Evolutionary conservation across 208 protist species (phyloP).

Genomic region (Trypanosoma congolense): DNA sequence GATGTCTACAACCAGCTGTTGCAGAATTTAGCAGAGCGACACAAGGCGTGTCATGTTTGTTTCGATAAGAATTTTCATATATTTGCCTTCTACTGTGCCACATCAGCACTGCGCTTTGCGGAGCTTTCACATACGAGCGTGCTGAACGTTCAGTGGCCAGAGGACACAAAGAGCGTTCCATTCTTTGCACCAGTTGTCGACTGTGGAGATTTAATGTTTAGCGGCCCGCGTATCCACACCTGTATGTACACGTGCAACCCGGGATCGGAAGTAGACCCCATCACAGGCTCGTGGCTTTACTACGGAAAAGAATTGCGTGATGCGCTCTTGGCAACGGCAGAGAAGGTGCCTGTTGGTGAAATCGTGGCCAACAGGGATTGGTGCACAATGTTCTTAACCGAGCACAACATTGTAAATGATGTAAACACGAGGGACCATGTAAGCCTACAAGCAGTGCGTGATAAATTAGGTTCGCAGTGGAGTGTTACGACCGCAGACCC

Average conservation of each 20-base stretch:
- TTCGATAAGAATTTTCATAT: constrained; percentile 46
- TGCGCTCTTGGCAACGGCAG: constrained; percentile 43
- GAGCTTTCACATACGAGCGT: constrained; percentile 66
- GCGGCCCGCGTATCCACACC: constrained; percentile 79
- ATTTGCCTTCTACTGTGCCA: constrained; percentile 70
- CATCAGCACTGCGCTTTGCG: constrained; percentile 59
- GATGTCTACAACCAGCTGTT: constrained; percentile 65
- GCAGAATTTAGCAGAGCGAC: constrained; percentile 26
- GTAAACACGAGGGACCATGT: not conserved
- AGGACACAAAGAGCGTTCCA: constrained; percentile 23
- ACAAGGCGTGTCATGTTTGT: constrained; percentile 51
- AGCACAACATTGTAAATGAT: constrained; percentile 31
- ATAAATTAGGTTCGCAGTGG: constrained; percentile 49
- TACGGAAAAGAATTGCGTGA: constrained; percentile 59
- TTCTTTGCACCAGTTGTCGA: constrained; percentile 43
- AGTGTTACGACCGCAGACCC: constrained; percentile 36
- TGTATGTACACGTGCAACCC: constrained; percentile 77
- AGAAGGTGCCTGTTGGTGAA: constrained; percentile 60
- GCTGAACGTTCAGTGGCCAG: constrained; percentile 46
- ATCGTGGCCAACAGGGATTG: constrained; percentile 72
- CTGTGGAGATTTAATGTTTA: constrained; percentile 49
- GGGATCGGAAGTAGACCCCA: constrained; percentile 58
- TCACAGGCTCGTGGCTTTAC: constrained; percentile 53
- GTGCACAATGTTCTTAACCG: constrained; percentile 37
- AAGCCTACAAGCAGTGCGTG: constrained; percentile 25